phyloP scores from a whole-genome alignment of 768 basidiomycete genomes.

The Pholiota microspora region DNA sequence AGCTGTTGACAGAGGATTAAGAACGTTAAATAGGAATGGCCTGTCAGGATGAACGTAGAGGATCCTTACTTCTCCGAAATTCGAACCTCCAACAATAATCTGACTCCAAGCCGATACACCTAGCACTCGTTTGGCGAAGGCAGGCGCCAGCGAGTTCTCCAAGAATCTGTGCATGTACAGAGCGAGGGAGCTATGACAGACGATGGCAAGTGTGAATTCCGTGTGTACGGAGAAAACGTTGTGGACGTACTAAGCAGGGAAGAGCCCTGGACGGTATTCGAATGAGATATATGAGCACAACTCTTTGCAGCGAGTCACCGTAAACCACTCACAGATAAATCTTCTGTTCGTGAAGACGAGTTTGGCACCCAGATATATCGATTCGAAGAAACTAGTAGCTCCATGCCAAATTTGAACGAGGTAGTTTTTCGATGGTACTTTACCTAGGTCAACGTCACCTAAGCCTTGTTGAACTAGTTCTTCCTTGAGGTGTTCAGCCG shows the following conservation, averaged over 20 bases:
- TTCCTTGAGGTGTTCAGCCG: slow-evolving; percentile 9
- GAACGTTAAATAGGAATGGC: too few relatives aligned
- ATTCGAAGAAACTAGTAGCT: slow-evolving; percentile 22
- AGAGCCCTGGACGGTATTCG: slow-evolving; percentile 17
- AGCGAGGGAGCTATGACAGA: slow-evolving; percentile 22
- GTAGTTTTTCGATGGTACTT: slow-evolving; percentile 17
- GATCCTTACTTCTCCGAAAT: slow-evolving; percentile 27
- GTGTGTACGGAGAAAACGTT: neutral
- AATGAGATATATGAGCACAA: neutral
- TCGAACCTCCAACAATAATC: slow-evolving; percentile 33
- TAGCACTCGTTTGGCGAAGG: slow-evolving; percentile 29
- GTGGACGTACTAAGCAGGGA: slow-evolving; percentile 26
- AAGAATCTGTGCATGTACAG: slow-evolving; percentile 30
- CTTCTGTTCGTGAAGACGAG: slow-evolving; percentile 25
- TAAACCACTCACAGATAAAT: slow-evolving; percentile 23
- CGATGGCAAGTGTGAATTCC: neutral
- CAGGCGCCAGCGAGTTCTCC: slow-evolving; percentile 26
- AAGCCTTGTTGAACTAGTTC: slow-evolving; percentile 23
- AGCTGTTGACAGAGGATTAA: slow-evolving; percentile 14
- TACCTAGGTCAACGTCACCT: slow-evolving; percentile 16
- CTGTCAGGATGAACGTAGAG: too few relatives aligned
- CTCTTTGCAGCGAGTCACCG: too few relatives aligned
- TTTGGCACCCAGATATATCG: slow-evolving; percentile 26
- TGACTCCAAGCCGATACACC: slow-evolving; percentile 30
- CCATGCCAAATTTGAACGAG: slow-evolving; percentile 22